Percentiles rank a stretch among this genome's conserved stretches.
These are phyloP conservation scores for Avena eriantha DNA, from an alignment of 176 grass and related monocot species.

Conservation along the genomic window DNA sequence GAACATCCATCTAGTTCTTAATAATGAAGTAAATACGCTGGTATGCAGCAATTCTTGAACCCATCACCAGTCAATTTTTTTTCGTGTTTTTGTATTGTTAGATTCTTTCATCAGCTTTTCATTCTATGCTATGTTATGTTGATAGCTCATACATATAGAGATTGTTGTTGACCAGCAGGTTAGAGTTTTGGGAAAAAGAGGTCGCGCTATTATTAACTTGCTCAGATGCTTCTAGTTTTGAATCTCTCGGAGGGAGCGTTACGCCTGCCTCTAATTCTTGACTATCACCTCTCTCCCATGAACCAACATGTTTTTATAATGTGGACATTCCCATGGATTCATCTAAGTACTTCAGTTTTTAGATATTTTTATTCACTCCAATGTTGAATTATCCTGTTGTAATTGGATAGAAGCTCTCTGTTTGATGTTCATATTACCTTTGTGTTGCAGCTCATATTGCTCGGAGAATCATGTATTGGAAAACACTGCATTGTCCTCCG, in stretches of 20 bases:
- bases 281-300: slow-evolving; percentile 82
- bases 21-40: not conserved
- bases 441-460: too few relatives aligned
- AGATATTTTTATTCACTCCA: not conserved
- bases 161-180: not conserved
- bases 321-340: slow-evolving; percentile 90
- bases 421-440: too few relatives aligned
- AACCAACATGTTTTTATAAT: slow-evolving; percentile 95
- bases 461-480: too few relatives aligned
- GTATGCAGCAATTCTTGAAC: not conserved
- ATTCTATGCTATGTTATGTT: slow-evolving; percentile 27
- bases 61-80: not conserved
- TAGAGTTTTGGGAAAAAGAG: not conserved
- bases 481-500: too few relatives aligned
- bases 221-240: not conserved
- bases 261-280: slow-evolving; percentile 81
- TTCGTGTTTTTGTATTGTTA: not conserved
- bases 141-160: not conserved
- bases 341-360: slow-evolving; percentile 58
- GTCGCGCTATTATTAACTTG: not conserved
- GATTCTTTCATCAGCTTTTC: not conserved
- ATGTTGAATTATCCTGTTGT: not conserved
- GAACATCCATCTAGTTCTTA: not conserved
- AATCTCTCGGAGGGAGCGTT: slow-evolving; percentile 55
- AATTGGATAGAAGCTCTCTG: slow-evolving; percentile 14